Evolutionary conservation across 768 basidiomycete genomes (phyloP), one percentile per base, ranked within the genome.

Genomic region (Phylloporus sp.): DNA sequence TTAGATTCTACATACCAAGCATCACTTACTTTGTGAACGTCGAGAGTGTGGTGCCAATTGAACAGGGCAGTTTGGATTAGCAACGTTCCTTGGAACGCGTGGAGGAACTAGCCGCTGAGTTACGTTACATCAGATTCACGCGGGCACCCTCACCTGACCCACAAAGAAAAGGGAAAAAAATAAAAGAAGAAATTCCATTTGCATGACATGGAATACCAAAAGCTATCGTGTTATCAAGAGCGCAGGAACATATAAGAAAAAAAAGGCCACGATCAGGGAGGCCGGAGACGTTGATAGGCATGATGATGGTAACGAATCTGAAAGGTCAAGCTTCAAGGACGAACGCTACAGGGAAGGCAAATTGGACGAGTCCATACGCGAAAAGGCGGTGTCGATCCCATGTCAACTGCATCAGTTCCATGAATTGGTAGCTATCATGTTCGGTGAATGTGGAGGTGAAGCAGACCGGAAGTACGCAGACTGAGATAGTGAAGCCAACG

Each of bases 371-470:
- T 4, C 23, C 24, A 10, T 3, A 26, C 4, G 40, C 23, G 27
- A 23, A 45, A 12, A 32, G 13, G 18, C 20, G 20, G 10, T 16
- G 11, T 3, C n/a, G 10, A 26, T 18, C 35, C 11, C 20, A 35
- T 6, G 11, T 29, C 22, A n/a, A 34, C 15, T 34, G 12, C 27
- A 28, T 57, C 38, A 65, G 24, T 57, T 64, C 64, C 64, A 65
- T 23, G 64, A 50, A 31, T 54, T 65, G 9, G 54, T 34, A 20
- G 35, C 61, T 12, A 70, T 60, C 52, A 75, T 65, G 49, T 71
- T 73, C 6, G 82, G 83, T 1, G 83, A 83, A 51, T 76, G 75
- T 18, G 80, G 81, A 3, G 82, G 81, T 5, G 80, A 80, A 46
- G 67, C 73, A 3, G 80, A 68, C 49, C 76, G 78, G 67, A 81